Evolutionary conservation across 352 stramenopile species (phyloP), one percentile per base, ranked within the genome.

Genomic region (Phytophthora kernoviae): DNA sequence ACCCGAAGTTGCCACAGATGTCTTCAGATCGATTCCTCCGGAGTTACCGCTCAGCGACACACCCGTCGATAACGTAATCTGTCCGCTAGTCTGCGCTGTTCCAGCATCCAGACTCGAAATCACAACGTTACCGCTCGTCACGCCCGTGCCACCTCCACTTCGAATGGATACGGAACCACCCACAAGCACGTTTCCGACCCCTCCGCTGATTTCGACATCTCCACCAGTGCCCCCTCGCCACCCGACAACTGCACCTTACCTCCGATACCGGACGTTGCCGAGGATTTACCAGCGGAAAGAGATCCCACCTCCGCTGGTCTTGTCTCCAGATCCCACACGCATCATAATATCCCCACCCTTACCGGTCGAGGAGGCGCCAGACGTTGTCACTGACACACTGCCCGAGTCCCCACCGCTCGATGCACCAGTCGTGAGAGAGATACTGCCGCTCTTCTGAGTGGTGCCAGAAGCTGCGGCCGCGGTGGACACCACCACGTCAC

Each of bases 91-190:
- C 37, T 1, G 4, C 18, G 42, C 36, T 5, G 17, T 21, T 7
- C 45, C 45, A 7, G 54, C 46, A 26, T 39, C 37, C 24, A 36
- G 48, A 18, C 36, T 62, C 24, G 45, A 62, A 37, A 62, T 50
- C 54, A 50, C 1, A 44, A 62, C 54, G n/a, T 55, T 37, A 15
- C 54, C 54, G 27, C 54, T 62, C 14, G 54, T 24, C 37, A 56
- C 27, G 21, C 18, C 41, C 12, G 43, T 32, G 41, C 60, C 65
- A 30, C 37, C 48, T 14, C 65, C 65, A 42, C 65, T 70, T 20
- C 39, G 33, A 44, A 70, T 45, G 1, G 39, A 48, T 26, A 75
- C 61, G 15, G 10, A 20, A 18, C 65, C 65, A 37, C 65, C 60
- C 21, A 30, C 26, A 11, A n/a, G 33, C 10, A 17, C 53, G 8